A percentile compares a stretch with the other conserved stretches of the same genome.
These are phyloP conservation scores for Tetradesmus obliquus DNA, from an alignment of 139 green algal genomes.

Conservation along the genomic window DNA sequence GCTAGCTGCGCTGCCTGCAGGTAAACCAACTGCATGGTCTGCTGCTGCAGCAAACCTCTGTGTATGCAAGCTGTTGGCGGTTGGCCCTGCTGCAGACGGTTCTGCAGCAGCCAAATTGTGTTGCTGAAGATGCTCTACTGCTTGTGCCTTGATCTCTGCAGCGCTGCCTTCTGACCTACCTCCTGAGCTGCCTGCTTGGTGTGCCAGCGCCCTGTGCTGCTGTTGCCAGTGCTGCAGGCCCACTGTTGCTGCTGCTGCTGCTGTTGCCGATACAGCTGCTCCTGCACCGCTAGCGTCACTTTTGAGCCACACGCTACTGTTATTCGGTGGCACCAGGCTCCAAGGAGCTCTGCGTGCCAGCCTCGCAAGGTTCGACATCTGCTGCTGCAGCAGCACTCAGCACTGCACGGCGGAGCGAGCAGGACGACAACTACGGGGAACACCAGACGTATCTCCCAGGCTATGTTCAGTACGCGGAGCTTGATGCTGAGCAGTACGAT, in stretches of 20 bases:
- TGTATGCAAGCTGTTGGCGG: neutral
- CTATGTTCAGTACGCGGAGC: no score
- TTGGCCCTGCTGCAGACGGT: neutral
- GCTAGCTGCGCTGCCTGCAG: neutral
- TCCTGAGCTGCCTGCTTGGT: neutral
- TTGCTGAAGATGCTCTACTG: neutral
- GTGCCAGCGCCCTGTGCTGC: neutral
- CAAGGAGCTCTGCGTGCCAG: neutral
- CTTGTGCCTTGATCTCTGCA: neutral
- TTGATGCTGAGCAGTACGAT: neutral
- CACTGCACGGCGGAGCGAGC: neutral
- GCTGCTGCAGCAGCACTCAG: neutral
- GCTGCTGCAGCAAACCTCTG: neutral
- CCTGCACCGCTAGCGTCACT: neutral
- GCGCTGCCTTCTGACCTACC: neutral
- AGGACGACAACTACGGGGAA: neutral
- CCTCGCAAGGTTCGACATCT: neutral
- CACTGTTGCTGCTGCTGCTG: neutral
- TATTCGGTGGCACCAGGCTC: neutral
- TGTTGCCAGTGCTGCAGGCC: constrained; percentile 1
- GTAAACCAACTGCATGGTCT: neutral
- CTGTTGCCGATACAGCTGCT: neutral
- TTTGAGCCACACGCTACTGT: neutral
- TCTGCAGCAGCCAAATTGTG: neutral
- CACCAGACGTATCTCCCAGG: neutral